phyloP scores from a whole-genome alignment of 257 asterid genomes.

The Fraxinus quadrangulata region DNA sequence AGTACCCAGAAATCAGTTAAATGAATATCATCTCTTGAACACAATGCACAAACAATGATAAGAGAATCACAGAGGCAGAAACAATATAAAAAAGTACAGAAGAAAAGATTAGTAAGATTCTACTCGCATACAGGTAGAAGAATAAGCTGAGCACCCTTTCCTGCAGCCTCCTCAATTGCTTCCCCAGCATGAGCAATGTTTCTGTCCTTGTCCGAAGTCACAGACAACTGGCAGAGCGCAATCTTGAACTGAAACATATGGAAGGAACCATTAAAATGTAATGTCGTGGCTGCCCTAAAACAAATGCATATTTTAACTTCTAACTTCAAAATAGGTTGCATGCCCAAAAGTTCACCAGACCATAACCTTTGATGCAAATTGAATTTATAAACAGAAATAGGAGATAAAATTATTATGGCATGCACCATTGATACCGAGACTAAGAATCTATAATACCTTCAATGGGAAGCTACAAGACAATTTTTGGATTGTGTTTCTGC shows the following conservation, averaged over 20 bases:
- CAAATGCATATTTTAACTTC: slow-evolving; percentile 3
- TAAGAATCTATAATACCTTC: neutral
- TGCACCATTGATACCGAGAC: neutral
- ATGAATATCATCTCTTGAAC: slow-evolving; percentile 11
- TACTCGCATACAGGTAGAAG: slow-evolving; percentile 74
- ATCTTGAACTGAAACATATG: slow-evolving; percentile 70
- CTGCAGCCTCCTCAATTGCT: slow-evolving; percentile 67
- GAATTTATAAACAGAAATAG: neutral
- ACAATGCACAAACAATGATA: neutral
- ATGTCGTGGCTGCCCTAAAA: neutral
- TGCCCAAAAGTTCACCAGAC: neutral
- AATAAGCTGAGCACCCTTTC: slow-evolving; percentile 70
- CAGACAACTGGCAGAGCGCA: slow-evolving; percentile 80
- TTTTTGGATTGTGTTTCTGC: neutral
- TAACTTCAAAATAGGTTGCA: neutral
- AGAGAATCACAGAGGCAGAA: neutral
- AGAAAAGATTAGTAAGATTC: neutral
- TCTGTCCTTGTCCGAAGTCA: slow-evolving; percentile 61
- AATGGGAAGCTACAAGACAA: neutral
- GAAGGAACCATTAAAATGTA: neutral
- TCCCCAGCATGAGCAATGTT: slow-evolving; percentile 68
- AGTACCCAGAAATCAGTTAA: neutral
- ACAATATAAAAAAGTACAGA: neutral
- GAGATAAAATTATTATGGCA: neutral
- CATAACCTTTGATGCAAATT: neutral